These are phyloP conservation scores for Rhypophila decipiens DNA, from an alignment of 495 filamentous ascomycete species.

Conservation along the genomic window DNA sequence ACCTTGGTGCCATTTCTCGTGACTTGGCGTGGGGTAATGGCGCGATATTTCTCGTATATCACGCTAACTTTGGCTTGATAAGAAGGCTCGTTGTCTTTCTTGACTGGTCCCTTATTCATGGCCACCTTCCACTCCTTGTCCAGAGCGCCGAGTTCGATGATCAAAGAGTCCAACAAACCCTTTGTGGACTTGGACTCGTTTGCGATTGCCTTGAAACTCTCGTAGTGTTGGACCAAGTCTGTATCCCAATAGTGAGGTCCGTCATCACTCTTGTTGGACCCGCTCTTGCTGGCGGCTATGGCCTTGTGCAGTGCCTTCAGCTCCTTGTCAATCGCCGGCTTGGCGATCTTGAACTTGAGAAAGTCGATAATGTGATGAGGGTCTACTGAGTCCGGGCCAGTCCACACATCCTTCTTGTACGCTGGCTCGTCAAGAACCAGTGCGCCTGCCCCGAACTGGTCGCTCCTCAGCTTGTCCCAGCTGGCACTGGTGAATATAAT, in stretches of 20 bases:
- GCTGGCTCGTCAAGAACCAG: slow-evolving; percentile 32
- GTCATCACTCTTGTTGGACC: background rate
- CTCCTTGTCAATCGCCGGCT: slow-evolving; percentile 44
- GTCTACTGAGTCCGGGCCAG: slow-evolving; percentile 24
- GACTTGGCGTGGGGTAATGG: slow-evolving; percentile 28
- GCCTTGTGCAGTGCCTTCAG: slow-evolving; percentile 34
- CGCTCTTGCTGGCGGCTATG: slow-evolving; percentile 25
- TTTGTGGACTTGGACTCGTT: slow-evolving; percentile 21
- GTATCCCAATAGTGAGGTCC: slow-evolving; percentile 33
- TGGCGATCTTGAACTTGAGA: slow-evolving; percentile 59
- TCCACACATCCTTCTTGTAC: slow-evolving; percentile 31
- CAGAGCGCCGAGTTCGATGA: slow-evolving; percentile 24
- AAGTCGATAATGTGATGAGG: slow-evolving; percentile 63
- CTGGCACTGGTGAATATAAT: slow-evolving; percentile 54
- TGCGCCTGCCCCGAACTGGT: slow-evolving; percentile 23
- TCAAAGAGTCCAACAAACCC: slow-evolving; percentile 26
- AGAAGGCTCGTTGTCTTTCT: slow-evolving; percentile 10
- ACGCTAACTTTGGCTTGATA: slow-evolving; percentile 36
- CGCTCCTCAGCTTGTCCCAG: slow-evolving; percentile 47
- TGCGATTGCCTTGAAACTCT: slow-evolving; percentile 20
- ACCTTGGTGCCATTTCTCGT: slow-evolving; percentile 13
- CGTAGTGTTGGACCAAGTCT: slow-evolving; percentile 42
- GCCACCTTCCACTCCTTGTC: slow-evolving; percentile 23
- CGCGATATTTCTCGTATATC: slow-evolving; percentile 37
- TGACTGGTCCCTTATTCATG: slow-evolving; percentile 7